Conservation (phyloP, 2,329 filamentous ascomycete genomes). For the Thielaviopsis punctulata region DNA sequence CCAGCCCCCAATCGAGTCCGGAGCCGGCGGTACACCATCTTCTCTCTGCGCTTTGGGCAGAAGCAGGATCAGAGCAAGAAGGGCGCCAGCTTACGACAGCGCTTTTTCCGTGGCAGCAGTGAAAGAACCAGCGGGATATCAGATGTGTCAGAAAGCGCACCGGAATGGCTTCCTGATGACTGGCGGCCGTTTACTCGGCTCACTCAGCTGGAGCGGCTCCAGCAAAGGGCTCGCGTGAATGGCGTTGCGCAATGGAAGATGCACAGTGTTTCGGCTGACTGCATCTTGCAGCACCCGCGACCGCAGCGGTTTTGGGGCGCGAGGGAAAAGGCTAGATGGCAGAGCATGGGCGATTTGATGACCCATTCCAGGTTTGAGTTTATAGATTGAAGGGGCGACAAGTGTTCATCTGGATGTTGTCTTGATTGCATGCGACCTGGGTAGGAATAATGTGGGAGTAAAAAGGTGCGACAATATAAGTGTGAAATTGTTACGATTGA, state of each 20-base stretch:
- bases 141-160: not conserved
- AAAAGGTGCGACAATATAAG: not conserved
- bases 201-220: slow-evolving; percentile 1
- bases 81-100: not conserved
- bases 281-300: slow-evolving; percentile 6
- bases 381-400: not conserved
- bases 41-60: not conserved
- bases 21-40: not conserved
- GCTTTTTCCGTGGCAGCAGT: not conserved
- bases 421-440: not conserved
- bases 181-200: slow-evolving; percentile 2
- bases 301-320: slow-evolving; percentile 1
- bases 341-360: slow-evolving; percentile 3
- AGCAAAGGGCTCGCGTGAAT: not conserved
- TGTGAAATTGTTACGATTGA: not conserved
- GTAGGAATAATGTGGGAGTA: not conserved
- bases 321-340: slow-evolving; percentile 1
- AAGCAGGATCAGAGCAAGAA: not conserved
- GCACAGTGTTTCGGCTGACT: not conserved
- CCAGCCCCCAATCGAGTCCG: not conserved
- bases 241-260: not conserved
- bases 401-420: not conserved
- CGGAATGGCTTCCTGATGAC: slow-evolving; percentile 4
- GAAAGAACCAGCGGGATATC: not conserved
- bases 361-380: not conserved